Evolutionary conservation across 2,329 filamentous ascomycete genomes (phyloP), one percentile per base, ranked within the genome.

Genomic region (Pseudogymnoascus sp.): DNA sequence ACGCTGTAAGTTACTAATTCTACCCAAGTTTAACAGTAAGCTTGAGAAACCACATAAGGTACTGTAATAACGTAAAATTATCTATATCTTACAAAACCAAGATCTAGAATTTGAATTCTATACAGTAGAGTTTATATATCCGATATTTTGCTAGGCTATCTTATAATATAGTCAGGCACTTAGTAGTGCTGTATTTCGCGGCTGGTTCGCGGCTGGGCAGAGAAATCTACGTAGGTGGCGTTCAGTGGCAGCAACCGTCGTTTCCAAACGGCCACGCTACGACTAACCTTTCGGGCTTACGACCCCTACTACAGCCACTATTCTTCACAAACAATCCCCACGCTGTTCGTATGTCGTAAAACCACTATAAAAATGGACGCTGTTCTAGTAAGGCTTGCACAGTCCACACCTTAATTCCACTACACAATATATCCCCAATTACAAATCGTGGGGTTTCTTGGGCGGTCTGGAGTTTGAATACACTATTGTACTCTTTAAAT

Each of bases 391-490:
- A 52, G 26, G 26, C 45, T 13, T 30, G 26, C 45, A 33, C 45
- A 52, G 45, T 52, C 45, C 45, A 30, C 45, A 52, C 45, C 26
- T 52, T 52, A 52, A 52, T 30, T 52, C 26, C 26, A 33, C 45
- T 19, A 18, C 45, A 52, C n/a, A 13, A 52, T 12, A 30, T 18
- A 52, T 19, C 4, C 26, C n/a, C 13, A 15, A 52, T 52, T 18
- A 33, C 26, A 52, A 33, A 52, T 30, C 26, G 45, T 15, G n/a
- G 45, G 26, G 45, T 52, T 2, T 5, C 19, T 33, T 19, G 15
- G 26, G 8, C 5, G 12, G 33, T 19, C 4, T 52, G 13, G n/a
- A 52, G 1, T 26, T 19, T 7, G 13, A 52, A 19, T 52, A 30
- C 12, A 13, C 45, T n/a, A 30, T 19, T 33, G n/a, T 15, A 52